Percentiles rank a stretch among this genome's conserved stretches.
phyloP scores from a whole-genome alignment of 331 rosid species.

The Arachis monticola region DNA sequence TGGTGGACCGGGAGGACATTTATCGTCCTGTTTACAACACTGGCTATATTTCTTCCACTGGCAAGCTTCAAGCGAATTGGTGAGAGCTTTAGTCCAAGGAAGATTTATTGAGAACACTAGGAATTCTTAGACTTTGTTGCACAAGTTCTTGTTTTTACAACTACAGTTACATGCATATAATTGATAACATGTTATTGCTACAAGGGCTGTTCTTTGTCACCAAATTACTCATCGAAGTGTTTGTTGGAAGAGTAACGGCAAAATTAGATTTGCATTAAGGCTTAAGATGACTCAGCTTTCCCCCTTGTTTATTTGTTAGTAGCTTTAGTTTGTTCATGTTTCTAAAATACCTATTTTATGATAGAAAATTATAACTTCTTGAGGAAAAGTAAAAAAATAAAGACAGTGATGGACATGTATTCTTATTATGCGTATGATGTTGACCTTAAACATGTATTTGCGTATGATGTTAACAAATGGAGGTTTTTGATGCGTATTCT shows the following conservation, averaged over 20 bases:
- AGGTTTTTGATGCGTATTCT: slow-evolving; percentile 37
- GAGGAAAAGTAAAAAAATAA: not conserved
- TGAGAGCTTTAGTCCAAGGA: slow-evolving; percentile 42
- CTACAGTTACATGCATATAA: not conserved
- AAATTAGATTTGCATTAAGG: slow-evolving; percentile 15
- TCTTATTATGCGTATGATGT: not conserved
- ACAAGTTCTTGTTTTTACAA: too few relatives aligned
- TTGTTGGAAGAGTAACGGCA: slow-evolving; percentile 27
- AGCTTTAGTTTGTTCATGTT: slow-evolving; percentile 20
- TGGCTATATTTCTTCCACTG: slow-evolving; percentile 80
- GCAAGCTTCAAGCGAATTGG: slow-evolving; percentile 93
- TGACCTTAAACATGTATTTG: not conserved
- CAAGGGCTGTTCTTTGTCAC: slow-evolving; percentile 20
- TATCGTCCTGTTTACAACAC: slow-evolving; percentile 71
- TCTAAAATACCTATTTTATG: not conserved
- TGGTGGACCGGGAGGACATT: slow-evolving; percentile 91
- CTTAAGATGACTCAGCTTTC: not conserved
- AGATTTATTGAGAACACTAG: slow-evolving; percentile 10
- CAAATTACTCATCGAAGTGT: slow-evolving; percentile 6
- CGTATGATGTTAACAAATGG: not conserved
- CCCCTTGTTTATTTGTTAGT: slow-evolving; percentile 9
- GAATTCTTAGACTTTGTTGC: too few relatives aligned
- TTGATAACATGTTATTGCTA: slow-evolving; percentile 16
- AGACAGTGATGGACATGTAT: not conserved
- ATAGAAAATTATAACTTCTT: not conserved